Evolutionary conservation across 1,284 basidiomycete species (phyloP).

Genomic region (Rhodofomes roseus): DNA sequence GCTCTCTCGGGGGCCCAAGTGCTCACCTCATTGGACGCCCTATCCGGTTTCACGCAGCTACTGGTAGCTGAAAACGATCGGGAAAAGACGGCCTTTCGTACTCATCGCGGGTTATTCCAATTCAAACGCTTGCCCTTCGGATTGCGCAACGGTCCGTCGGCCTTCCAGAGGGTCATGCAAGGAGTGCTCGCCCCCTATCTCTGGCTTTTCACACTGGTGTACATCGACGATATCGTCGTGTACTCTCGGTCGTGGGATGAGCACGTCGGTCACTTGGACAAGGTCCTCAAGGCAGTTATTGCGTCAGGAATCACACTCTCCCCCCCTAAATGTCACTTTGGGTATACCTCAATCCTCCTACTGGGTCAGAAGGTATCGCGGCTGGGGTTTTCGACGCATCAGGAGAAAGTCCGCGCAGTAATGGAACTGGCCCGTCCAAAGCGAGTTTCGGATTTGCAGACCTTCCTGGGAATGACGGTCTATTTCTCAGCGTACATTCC

Average conservation of each 20-base stretch:
- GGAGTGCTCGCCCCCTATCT: no score
- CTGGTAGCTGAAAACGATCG: conserved; percentile 26
- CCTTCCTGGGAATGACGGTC: conserved; percentile 32
- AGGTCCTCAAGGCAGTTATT: conserved; percentile 27
- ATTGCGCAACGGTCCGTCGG: no score
- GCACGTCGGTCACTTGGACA: conserved; percentile 25
- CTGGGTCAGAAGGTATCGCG: no score
- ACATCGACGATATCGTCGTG: no score
- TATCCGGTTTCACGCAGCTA: conserved; percentile 39
- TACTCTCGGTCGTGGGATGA: no score
- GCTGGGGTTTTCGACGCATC: conserved; percentile 27
- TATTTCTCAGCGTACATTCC: conserved; percentile 29
- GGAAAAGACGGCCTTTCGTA: conserved; percentile 37
- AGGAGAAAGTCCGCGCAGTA: conserved; percentile 27
- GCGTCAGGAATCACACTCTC: conserved; percentile 29
- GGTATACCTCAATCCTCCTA: no score
- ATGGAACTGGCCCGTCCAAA: conserved; percentile 19
- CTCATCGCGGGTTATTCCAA: conserved; percentile 36
- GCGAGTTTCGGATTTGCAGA: conserved; percentile 23
- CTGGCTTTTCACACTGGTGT: no score
- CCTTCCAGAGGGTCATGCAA: no score
- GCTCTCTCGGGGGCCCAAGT: conserved; percentile 30
- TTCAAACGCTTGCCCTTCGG: no score
- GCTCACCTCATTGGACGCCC: conserved; percentile 34
- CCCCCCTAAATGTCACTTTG: no score